Conservation (phyloP, 108 stramenopile genomes). For the Craspedostauros australis region DNA sequence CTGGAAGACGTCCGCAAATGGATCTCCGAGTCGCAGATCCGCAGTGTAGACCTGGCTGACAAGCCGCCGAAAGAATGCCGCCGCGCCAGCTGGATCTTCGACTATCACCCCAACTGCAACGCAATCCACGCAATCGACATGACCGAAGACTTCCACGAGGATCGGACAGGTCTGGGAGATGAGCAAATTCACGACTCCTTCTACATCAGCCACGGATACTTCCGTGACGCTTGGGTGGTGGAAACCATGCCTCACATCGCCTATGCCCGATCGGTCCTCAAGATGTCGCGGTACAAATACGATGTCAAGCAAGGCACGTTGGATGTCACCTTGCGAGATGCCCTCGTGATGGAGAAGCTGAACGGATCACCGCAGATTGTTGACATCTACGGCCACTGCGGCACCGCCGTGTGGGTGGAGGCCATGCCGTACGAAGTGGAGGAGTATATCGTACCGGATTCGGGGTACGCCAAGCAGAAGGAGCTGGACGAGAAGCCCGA, state of each 20-base stretch:
- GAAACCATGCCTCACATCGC: slow-evolving; percentile 27
- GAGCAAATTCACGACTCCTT: slow-evolving; percentile 16
- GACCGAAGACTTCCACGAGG: slow-evolving; percentile 30
- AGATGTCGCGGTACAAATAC: slow-evolving; percentile 40
- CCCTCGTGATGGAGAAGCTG: slow-evolving; percentile 65
- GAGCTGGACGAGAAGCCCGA: slow-evolving; percentile 44
- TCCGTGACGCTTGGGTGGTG: slow-evolving; percentile 55
- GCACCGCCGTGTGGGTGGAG: slow-evolving; percentile 42
- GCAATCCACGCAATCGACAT: slow-evolving; percentile 50
- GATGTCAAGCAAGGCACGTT: slow-evolving; percentile 6
- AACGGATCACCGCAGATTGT: slow-evolving; percentile 55
- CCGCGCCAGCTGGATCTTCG: slow-evolving; percentile 1
- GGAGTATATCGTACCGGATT: slow-evolving; percentile 34
- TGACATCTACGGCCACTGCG: slow-evolving; percentile 67
- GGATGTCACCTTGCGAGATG: slow-evolving; percentile 38
- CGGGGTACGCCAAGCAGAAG: slow-evolving; percentile 23
- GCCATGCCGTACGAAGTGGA: slow-evolving; percentile 50
- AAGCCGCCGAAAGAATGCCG: slow-evolving; percentile 7
- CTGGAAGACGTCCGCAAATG: no score
- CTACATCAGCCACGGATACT: slow-evolving; percentile 56
- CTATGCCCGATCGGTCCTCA: slow-evolving; percentile 30
- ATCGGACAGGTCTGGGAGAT: slow-evolving; percentile 17
- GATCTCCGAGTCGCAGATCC: no score
- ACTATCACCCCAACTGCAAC: slow-evolving; percentile 53
- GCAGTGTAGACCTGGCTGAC: no score